Evolutionary conservation across 2,329 filamentous ascomycete species (phyloP).

Genomic region (Curvularia lunata): DNA sequence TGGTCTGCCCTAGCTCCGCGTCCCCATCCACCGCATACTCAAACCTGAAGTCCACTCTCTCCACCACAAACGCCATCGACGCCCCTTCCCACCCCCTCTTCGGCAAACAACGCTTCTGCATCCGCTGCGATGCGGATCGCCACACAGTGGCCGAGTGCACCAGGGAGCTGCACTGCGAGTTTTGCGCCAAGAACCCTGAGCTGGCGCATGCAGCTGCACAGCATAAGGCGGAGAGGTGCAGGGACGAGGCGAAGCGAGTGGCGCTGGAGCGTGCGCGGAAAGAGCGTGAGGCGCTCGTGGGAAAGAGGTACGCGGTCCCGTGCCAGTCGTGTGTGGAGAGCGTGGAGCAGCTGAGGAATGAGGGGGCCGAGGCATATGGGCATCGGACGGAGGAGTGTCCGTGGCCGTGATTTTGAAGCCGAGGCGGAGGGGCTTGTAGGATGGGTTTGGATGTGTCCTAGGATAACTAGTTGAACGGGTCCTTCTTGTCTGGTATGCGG

Average conservation of each 20-base stretch:
- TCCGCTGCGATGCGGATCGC: neutral
- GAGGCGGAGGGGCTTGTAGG: no score
- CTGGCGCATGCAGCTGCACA: no score
- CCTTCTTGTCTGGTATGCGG: no score
- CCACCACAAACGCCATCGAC: neutral
- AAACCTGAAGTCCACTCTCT: neutral
- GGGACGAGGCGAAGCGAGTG: neutral
- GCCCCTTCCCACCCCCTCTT: neutral
- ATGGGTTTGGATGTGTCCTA: no score
- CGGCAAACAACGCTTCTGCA: neutral
- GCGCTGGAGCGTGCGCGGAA: neutral
- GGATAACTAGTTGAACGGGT: no score
- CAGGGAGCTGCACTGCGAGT: neutral
- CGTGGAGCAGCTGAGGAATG: conserved; percentile 6
- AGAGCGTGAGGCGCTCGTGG: neutral
- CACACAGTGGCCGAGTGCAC: neutral
- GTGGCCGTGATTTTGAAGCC: neutral
- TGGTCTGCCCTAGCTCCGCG: neutral
- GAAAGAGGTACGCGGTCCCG: neutral
- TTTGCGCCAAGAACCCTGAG: neutral
- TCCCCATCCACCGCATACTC: neutral
- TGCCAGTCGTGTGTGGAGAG: conserved; percentile 13
- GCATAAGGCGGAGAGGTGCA: neutral
- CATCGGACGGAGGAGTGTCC: conserved; percentile 12
- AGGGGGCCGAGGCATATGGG: conserved; percentile 1